Evolutionary conservation across 2,329 filamentous ascomycete species (phyloP), one percentile per base, ranked within the genome.

Genomic region (Stemphylium vesicarium): DNA sequence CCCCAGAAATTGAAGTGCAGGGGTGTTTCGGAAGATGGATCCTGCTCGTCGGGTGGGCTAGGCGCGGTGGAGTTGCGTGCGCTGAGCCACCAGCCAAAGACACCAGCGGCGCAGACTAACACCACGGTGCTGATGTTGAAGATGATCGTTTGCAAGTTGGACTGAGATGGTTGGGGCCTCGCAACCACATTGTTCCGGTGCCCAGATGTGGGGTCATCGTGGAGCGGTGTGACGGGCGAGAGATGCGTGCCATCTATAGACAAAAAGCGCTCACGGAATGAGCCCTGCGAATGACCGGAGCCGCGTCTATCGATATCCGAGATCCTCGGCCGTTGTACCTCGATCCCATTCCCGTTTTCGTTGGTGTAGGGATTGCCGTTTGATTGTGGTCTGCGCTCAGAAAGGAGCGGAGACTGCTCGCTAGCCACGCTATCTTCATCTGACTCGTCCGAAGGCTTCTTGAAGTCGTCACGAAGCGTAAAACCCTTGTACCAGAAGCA

Each of bases 401-500:
- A 63, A 9, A 77, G 71, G 22, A 77, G 71, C 8, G 70, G 70
- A 22, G 74, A 64, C 29, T 63, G 64, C 50, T 76, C 70, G 31
- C 71, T 79, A 65, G 69, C 53, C 36, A 76, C 69, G 39, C 78
- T 53, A 10, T 56, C 57, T 7, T 65, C 57, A 16, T 58, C 51
- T 2, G 63, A 63, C 3, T 68, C 65, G 10, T 69, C 61, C 18
- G 60, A 63, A 4, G 64, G 58, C 33, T 60, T 71, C 29, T 57
- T 62, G 26, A 71, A 65, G 18, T 69, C 55, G 45, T 79, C 78
- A 9, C 60, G 68, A 12, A 79, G 59, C 1, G 73, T 77, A 61
- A 96, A 95, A 3, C 93, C 93, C 47, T 91, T 87, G 76, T 99
- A 99, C 80, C 96, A 98, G 80, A 98, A 96, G 76, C 91, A 96